Evolutionary conservation across 306 rosid genomes (phyloP), one percentile per base, ranked within the genome.

Genomic region (Rosa lucieae): DNA sequence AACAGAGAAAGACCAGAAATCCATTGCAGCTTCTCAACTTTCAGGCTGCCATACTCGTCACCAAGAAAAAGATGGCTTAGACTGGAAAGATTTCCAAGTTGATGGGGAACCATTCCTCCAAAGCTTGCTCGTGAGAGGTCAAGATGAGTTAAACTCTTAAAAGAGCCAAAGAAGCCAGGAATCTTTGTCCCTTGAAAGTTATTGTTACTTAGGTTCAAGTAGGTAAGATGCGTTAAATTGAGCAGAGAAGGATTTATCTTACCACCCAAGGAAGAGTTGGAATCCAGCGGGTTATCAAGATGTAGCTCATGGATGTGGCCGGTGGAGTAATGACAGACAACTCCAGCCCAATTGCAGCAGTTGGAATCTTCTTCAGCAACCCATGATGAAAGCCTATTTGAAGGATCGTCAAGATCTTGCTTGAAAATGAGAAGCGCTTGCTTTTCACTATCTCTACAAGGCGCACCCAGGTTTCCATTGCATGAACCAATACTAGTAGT

Each of bases 31-130:
- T n/a, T n/a, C n/a, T n/a, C n/a, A n/a, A n/a, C n/a, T n/a, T n/a
- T n/a, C n/a, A n/a, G n/a, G n/a, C n/a, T n/a, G n/a, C n/a, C n/a
- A n/a, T n/a, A n/a, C n/a, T n/a, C n/a, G 44, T 1, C 1, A 51
- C 2, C 23, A 1, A 53, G 59, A 17, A 2, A 20, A 0, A 53
- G 21, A 5, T 53, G 9, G 23, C 21, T 20, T 18, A 80, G 52
- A 20, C 12, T 56, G 0, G 87, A 77, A 37, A 80, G 82, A 51
- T 77, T 80, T 15, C 84, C 84, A 0, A 84, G 65, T 10, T n/a
- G n/a, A n/a, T n/a, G n/a, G n/a, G n/a, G n/a, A n/a, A n/a, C n/a
- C n/a, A n/a, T n/a, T n/a, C n/a, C n/a, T n/a, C n/a, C n/a, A n/a
- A n/a, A n/a, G n/a, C n/a, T n/a, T n/a, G n/a, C n/a, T n/a, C n/a